Evolutionary conservation across 176 grass and related monocot genomes (phyloP).

Genomic region (Chrysopogon serrulatus): DNA sequence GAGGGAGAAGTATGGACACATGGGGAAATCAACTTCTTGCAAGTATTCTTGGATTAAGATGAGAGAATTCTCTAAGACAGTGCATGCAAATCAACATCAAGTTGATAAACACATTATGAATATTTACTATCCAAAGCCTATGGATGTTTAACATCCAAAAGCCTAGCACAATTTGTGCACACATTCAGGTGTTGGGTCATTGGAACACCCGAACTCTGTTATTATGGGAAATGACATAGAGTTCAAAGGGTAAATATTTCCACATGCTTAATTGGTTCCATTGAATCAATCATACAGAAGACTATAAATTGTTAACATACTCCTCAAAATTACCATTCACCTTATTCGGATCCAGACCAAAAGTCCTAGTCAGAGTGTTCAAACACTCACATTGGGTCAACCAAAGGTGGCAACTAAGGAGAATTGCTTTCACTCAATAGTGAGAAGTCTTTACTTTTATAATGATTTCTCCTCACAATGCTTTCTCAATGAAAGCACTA

Average conservation of each 20-base stretch:
- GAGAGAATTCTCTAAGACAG: not conserved
- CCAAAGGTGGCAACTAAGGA: too few species aligned
- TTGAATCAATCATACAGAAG: too few species aligned
- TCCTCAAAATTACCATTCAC: not conserved
- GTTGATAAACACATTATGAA: not conserved
- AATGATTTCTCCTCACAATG: too few species aligned
- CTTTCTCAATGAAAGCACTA: too few species aligned
- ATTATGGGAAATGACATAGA: too few species aligned
- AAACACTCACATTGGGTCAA: too few species aligned
- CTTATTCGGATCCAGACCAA: not conserved
- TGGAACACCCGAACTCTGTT: not conserved
- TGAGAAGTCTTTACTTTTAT: too few species aligned
- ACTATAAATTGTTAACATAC: not conserved
- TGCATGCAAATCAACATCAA: not conserved
- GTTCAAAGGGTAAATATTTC: too few species aligned
- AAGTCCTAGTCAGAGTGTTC: too few species aligned
- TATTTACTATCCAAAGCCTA: not conserved
- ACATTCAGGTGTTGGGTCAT: not conserved
- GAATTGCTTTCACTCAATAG: too few species aligned
- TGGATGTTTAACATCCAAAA: not conserved
- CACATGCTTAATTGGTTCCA: too few species aligned
- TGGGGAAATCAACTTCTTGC: not conserved
- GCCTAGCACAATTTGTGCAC: not conserved
- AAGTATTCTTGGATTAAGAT: not conserved
- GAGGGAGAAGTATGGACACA: not conserved